phyloP scores from a whole-genome alignment of 73 alveolate species.

The Blepharisma stoltei region DNA sequence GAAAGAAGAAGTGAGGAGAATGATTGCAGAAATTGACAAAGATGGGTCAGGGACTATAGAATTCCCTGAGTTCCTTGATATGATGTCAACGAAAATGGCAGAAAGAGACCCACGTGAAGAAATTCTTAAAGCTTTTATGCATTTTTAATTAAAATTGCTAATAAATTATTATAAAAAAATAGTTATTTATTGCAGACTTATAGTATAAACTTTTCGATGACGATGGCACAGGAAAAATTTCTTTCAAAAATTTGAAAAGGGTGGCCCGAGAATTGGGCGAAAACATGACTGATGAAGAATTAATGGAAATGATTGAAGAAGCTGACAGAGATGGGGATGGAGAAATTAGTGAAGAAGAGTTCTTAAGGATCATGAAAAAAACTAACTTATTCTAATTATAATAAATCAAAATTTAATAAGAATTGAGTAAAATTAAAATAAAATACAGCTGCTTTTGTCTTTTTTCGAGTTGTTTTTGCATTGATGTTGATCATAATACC shows the following conservation, averaged over 20 bases:
- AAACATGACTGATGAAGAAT: slow-evolving; percentile 82
- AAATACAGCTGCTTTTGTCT: no score
- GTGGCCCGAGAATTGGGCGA: slow-evolving; percentile 78
- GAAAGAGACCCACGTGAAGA: slow-evolving; percentile 94
- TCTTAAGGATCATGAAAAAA: slow-evolving; percentile 84
- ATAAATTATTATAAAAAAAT: no score
- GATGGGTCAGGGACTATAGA: slow-evolving; percentile 91
- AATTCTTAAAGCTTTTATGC: slow-evolving; percentile 90
- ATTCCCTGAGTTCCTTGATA: slow-evolving; percentile 73
- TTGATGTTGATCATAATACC: slow-evolving; percentile 46
- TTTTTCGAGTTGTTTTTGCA: background rate
- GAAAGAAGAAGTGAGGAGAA: slow-evolving; percentile 89
- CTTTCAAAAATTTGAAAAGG: slow-evolving; percentile 73
- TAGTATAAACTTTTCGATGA: slow-evolving; percentile 92
- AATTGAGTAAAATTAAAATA: no score
- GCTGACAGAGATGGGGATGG: slow-evolving; percentile 91
- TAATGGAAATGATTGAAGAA: slow-evolving; percentile 87
- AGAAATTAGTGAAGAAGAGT: slow-evolving; percentile 82
- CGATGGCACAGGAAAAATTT: slow-evolving; percentile 86
- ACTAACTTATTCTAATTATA: slow-evolving; percentile 58
- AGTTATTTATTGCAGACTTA: no score
- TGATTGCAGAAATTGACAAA: slow-evolving; percentile 84
- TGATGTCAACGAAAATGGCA: slow-evolving; percentile 91
- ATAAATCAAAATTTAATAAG: no score
- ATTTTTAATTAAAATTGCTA: no score